A percentile compares a stretch with the other conserved stretches of the same genome.
Evolutionary conservation across 2,329 filamentous ascomycete species (phyloP).

Genomic region (Ustilaginoidea virens): DNA sequence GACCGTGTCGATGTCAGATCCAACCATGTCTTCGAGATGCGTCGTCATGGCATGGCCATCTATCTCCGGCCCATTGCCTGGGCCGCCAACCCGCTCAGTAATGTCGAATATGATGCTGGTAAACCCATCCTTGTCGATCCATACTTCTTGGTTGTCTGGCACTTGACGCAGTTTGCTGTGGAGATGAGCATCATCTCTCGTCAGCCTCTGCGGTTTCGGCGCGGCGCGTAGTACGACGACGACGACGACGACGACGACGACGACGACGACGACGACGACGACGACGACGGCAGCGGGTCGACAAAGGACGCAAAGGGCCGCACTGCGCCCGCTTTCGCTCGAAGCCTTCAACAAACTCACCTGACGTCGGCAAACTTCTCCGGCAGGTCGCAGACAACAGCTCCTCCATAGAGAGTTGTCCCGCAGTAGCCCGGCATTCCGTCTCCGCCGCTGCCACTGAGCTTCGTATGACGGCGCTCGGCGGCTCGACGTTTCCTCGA

Average conservation of each 20-base stretch:
- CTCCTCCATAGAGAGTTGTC: slow-evolving; percentile 56
- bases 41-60: slow-evolving; percentile 56
- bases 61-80: slow-evolving; percentile 38
- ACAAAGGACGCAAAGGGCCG: background rate
- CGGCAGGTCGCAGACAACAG: slow-evolving; percentile 54
- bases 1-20: slow-evolving; percentile 45
- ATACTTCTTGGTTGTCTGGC: slow-evolving; percentile 84
- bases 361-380: slow-evolving; percentile 56
- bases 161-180: slow-evolving; percentile 56
- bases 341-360: slow-evolving; percentile 26
- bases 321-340: too few species aligned
- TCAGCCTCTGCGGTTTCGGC: background rate
- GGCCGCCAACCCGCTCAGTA: slow-evolving; percentile 56
- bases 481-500: too few species aligned
- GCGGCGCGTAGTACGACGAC: too few species aligned
- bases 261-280: too few species aligned
- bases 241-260: too few species aligned
- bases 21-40: slow-evolving; percentile 55
- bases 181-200: background rate
- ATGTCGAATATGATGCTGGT: slow-evolving; percentile 85
- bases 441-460: background rate
- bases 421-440: slow-evolving; percentile 39
- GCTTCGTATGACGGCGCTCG: too few species aligned
- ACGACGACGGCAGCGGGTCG: too few species aligned
- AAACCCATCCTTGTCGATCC: slow-evolving; percentile 69